Conservation (phyloP, 495 filamentous ascomycete genomes). For the Penicillium macrosclerotiorum region DNA sequence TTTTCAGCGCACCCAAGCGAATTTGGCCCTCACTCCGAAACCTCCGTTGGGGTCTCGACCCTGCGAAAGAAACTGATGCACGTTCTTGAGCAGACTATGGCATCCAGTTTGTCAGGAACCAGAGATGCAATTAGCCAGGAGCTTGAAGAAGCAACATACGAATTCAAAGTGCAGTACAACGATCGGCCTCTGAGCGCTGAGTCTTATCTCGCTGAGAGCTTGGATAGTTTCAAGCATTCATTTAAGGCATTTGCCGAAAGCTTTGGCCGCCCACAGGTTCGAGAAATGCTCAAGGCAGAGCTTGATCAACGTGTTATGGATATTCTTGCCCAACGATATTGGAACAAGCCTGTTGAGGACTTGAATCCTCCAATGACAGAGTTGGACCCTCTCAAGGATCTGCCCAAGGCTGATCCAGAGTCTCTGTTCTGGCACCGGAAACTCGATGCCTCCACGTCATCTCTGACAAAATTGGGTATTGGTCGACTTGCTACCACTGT, state of each 20-base stretch:
- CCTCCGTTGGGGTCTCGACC: constrained; percentile 78
- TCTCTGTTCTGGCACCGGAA: constrained; percentile 90
- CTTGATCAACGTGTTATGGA: constrained; percentile 95
- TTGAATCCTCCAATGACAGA: constrained; percentile 60
- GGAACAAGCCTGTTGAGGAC: constrained; percentile 93
- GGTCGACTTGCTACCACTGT: constrained; percentile 89
- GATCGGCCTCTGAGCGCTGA: constrained; percentile 92
- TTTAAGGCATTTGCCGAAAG: constrained; percentile 89
- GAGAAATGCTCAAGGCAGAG: constrained; percentile 84
- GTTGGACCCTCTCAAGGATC: constrained; percentile 67
- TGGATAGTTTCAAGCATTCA: constrained; percentile 96
- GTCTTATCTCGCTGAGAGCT: constrained; percentile 89
- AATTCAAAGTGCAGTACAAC: constrained; percentile 99
- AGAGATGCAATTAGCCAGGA: constrained; percentile 91
- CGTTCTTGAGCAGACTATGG: constrained; percentile 96
- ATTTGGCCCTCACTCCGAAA: constrained; percentile 68
- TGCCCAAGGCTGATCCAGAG: constrained; percentile 80
- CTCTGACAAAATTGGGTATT: constrained; percentile 89
- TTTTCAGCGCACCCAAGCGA: constrained; percentile 82
- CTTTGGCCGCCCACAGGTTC: constrained; percentile 87
- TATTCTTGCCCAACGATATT: constrained; percentile 90
- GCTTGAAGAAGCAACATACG: constrained; percentile 94
- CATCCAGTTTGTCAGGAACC: constrained; percentile 79
- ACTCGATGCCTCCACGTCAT: constrained; percentile 86
- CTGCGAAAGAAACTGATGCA: constrained; percentile 95